Conservation (phyloP, 148 eudicot genomes). For the Amaranthus palmeri region DNA sequence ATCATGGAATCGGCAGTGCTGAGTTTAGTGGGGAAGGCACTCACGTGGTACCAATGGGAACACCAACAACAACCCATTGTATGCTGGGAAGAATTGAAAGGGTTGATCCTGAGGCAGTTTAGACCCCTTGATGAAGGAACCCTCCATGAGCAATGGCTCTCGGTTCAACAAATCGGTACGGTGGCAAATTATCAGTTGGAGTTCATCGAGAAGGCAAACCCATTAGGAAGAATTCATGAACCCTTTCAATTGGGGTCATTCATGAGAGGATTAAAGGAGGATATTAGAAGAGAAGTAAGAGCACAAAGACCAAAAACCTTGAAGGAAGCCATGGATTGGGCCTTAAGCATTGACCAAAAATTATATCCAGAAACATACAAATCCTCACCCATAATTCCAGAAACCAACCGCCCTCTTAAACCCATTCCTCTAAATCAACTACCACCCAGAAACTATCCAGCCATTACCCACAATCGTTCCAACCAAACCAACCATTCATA, state of each 20-base stretch:
- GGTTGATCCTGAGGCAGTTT: neutral
- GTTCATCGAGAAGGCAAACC: neutral
- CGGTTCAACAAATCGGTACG: neutral
- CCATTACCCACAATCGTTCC: neutral
- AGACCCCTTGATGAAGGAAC: neutral
- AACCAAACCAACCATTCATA: neutral
- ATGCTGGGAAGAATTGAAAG: neutral
- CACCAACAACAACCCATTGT: neutral
- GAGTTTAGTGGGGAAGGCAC: neutral
- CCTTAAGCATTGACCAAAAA: neutral
- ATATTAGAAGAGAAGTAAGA: neutral
- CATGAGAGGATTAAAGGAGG: neutral
- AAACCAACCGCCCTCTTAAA: neutral
- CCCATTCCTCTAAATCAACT: neutral
- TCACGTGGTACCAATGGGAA: neutral
- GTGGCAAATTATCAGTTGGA: neutral
- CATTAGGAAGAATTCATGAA: neutral
- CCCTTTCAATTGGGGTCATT: neutral
- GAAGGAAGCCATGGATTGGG: neutral
- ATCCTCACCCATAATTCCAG: neutral
- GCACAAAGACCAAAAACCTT: neutral
- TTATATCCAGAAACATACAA: neutral
- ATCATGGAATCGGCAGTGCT: neutral
- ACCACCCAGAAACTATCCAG: neutral
- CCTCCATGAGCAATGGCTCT: neutral